These are phyloP conservation scores for Excoecaria cochinchinensis DNA, from an alignment of 345 rosid genomes.

Conservation along the genomic window DNA sequence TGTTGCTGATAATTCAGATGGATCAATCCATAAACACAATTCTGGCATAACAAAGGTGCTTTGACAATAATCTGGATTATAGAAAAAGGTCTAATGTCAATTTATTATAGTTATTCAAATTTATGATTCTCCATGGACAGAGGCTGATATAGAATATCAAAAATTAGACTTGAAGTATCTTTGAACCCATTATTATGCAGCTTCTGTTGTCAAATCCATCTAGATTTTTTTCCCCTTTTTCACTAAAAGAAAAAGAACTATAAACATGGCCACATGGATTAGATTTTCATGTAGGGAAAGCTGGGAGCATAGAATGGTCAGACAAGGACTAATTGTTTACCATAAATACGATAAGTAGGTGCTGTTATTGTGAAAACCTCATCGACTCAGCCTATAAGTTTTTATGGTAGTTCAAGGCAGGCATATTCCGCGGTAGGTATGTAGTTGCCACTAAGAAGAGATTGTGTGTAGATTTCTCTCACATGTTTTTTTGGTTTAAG, in stretches of 20 bases:
- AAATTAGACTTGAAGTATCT: background rate
- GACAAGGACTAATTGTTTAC: slow-evolving; percentile 13
- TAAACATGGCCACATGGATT: background rate
- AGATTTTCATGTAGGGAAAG: background rate
- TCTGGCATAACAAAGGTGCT: too few relatives aligned
- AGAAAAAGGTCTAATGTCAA: too few relatives aligned
- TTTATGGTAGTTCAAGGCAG: slow-evolving; percentile 20
- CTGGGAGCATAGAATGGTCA: slow-evolving; percentile 3
- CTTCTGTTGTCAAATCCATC: background rate
- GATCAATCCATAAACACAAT: too few relatives aligned
- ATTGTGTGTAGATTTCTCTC: background rate
- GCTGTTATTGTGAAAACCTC: background rate
- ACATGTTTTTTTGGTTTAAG: slow-evolving; percentile 6
- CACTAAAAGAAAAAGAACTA: background rate
- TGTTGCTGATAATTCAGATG: too few relatives aligned
- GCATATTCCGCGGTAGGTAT: slow-evolving; percentile 18
- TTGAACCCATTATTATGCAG: background rate
- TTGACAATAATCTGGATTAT: too few relatives aligned
- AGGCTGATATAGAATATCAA: background rate
- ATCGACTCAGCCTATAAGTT: slow-evolving; percentile 17
- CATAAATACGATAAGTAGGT: background rate
- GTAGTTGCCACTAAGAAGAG: background rate
- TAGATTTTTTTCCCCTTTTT: background rate
- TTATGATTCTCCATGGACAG: too few relatives aligned
- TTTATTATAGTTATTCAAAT: too few relatives aligned